Evolutionary conservation across 495 filamentous ascomycete species (phyloP).

Genomic region (Daldinia decipiens): DNA sequence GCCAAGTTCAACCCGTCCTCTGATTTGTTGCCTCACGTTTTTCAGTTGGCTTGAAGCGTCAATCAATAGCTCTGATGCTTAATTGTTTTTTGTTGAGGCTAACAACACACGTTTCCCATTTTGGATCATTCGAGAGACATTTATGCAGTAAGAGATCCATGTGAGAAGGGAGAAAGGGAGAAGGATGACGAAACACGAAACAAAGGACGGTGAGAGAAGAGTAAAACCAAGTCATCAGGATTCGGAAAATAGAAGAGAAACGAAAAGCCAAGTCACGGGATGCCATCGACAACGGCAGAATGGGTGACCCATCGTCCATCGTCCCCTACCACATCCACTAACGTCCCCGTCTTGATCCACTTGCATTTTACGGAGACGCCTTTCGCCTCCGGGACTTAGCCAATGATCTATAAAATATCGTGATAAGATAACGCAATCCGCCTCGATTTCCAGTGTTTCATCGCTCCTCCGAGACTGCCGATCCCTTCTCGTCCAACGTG

Average conservation of each 20-base stretch:
- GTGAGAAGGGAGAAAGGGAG: background rate
- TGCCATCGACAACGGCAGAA: background rate
- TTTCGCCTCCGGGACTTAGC: slow-evolving; percentile 31
- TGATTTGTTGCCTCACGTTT: slow-evolving; percentile 45
- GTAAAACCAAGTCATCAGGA: background rate
- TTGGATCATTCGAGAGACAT: slow-evolving; percentile 25
- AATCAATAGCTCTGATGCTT: slow-evolving; percentile 41
- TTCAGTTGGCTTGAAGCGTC: slow-evolving; percentile 40
- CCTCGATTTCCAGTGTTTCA: slow-evolving; percentile 36
- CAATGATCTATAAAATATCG: slow-evolving; percentile 34
- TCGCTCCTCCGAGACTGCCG: slow-evolving; percentile 35
- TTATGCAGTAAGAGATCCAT: slow-evolving; percentile 16
- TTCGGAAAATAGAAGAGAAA: background rate
- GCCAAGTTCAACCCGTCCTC: slow-evolving; percentile 17
- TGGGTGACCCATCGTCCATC: background rate
- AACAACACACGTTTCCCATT: slow-evolving; percentile 26
- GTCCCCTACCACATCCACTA: slow-evolving; percentile 20
- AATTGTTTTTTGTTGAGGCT: slow-evolving; percentile 36
- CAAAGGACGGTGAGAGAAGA: slow-evolving; percentile 8
- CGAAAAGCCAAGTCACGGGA: slow-evolving; percentile 1
- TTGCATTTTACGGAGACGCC: slow-evolving; percentile 19
- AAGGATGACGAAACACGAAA: background rate
- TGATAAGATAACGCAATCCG: slow-evolving; percentile 44
- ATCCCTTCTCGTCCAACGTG: slow-evolving; percentile 31
- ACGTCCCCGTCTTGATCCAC: slow-evolving; percentile 16